These are phyloP conservation scores for Elsinoe ampelina DNA, from an alignment of 2,329 filamentous ascomycete species.

Conservation along the genomic window DNA sequence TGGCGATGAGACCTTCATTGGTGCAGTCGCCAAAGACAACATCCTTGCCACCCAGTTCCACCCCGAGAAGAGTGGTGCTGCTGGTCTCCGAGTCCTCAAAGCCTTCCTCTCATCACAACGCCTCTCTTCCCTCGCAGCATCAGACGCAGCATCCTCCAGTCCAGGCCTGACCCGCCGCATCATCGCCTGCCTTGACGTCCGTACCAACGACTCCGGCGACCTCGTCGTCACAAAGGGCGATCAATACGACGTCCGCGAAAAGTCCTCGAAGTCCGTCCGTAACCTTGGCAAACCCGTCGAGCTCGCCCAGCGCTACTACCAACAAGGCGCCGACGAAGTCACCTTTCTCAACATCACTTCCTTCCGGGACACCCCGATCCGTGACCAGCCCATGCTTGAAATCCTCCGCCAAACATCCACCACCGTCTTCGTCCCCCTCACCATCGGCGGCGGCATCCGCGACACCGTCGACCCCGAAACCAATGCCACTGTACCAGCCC, in stretches of 20 bases:
- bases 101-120: conserved; percentile 73
- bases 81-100: conserved; percentile 72
- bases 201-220: conserved; percentile 87
- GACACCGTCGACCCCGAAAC: conserved; percentile 79
- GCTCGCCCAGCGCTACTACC: conserved; percentile 87
- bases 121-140: conserved; percentile 43
- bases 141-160: conserved; percentile 24
- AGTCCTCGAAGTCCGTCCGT: conserved; percentile 61
- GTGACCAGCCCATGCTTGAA: conserved; percentile 92
- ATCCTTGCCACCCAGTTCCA: conserved; percentile 93
- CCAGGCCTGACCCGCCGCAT: conserved; percentile 84
- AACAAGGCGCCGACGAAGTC: conserved; percentile 91
- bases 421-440: conserved; percentile 91
- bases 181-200: conserved; percentile 93
- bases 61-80: conserved; percentile 90
- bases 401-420: conserved; percentile 76
- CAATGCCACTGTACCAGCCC: conserved; percentile 72
- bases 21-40: conserved; percentile 77
- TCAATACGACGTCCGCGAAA: conserved; percentile 96
- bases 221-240: conserved; percentile 97
- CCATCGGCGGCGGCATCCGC: conserved; percentile 88
- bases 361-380: conserved; percentile 88
- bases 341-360: conserved; percentile 98
- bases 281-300: conserved; percentile 97
- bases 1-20: conserved; percentile 80